phyloP scores from a whole-genome alignment of 352 stramenopile genomes.

The Blastocystis sp. region DNA sequence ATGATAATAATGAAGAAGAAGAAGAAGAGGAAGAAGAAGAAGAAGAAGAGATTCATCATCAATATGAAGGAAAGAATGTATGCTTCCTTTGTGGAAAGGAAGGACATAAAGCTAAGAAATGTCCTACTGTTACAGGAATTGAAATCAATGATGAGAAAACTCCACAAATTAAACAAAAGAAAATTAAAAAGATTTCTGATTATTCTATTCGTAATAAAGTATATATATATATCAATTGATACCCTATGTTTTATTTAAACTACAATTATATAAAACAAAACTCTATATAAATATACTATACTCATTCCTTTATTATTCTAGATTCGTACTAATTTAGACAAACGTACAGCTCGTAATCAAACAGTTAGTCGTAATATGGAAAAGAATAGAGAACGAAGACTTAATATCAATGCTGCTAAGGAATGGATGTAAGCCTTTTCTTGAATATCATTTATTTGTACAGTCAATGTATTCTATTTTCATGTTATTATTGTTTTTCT shows the following conservation, averaged over 20 bases:
- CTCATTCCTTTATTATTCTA: too few species aligned
- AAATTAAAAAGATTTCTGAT: constrained; percentile 28
- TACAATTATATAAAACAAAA: too few species aligned
- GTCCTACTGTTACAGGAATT: constrained; percentile 25
- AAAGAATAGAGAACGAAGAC: constrained; percentile 32
- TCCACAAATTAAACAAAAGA: constrained; percentile 27
- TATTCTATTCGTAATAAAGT: neutral
- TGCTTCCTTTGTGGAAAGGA: constrained; percentile 17
- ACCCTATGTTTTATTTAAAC: too few species aligned
- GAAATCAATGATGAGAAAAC: too few species aligned
- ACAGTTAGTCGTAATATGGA: constrained; percentile 24
- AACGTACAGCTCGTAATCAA: constrained; percentile 16
- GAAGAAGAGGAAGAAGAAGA: constrained; percentile 1
- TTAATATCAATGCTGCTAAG: too few species aligned
- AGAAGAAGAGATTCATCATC: constrained; percentile 8
- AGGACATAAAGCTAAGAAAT: constrained; percentile 30
- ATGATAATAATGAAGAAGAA: constrained; percentile 21
- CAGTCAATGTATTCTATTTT: too few species aligned
- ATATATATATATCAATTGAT: neutral
- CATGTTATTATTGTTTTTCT: too few species aligned
- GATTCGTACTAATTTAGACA: constrained; percentile 27
- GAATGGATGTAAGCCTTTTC: too few species aligned
- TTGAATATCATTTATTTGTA: too few species aligned
- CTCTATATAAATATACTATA: too few species aligned
- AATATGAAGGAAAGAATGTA: neutral